A percentile compares a stretch with the other conserved stretches of the same genome.
Evolutionary conservation across 495 filamentous ascomycete species (phyloP).

Genomic region (Aspergillus ellipticus): DNA sequence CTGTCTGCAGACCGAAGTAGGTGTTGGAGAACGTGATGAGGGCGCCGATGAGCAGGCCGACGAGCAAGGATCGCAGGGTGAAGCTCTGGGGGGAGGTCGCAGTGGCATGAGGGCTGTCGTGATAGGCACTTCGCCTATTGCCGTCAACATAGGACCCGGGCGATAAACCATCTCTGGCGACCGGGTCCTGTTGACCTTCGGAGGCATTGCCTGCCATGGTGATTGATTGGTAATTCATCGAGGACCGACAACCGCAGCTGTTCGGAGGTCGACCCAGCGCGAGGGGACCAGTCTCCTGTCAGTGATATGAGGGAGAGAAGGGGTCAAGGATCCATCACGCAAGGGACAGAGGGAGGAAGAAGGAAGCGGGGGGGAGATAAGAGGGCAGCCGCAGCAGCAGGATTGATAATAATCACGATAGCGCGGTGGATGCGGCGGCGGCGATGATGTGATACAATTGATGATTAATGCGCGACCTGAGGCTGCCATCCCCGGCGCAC

Average conservation of each 20-base stretch:
- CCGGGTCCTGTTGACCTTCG: slow-evolving; percentile 8
- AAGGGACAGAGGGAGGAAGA: neutral
- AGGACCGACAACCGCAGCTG: slow-evolving; percentile 1
- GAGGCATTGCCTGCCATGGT: slow-evolving; percentile 30
- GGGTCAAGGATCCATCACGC: neutral
- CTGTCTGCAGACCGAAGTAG: slow-evolving; percentile 97
- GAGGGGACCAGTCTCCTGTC: neutral
- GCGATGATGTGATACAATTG: neutral
- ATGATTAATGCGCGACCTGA: neutral
- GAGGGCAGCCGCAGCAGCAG: no score
- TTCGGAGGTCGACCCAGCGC: neutral
- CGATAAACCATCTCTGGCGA: slow-evolving; percentile 6
- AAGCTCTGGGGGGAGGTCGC: slow-evolving; percentile 55
- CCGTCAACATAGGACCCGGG: slow-evolving; percentile 2
- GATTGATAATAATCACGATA: neutral
- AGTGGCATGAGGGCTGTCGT: slow-evolving; percentile 1
- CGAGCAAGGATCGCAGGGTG: slow-evolving; percentile 73
- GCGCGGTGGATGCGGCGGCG: neutral
- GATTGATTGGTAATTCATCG: slow-evolving; percentile 41
- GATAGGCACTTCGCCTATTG: slow-evolving; percentile 1
- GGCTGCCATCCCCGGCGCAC: neutral
- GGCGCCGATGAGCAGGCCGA: slow-evolving; percentile 78
- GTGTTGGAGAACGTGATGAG: slow-evolving; percentile 94
- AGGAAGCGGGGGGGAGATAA: slow-evolving; percentile 1
- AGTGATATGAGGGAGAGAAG: neutral